Conservation (phyloP, 345 rosid species). For the Hibiscus trionum region DNA sequence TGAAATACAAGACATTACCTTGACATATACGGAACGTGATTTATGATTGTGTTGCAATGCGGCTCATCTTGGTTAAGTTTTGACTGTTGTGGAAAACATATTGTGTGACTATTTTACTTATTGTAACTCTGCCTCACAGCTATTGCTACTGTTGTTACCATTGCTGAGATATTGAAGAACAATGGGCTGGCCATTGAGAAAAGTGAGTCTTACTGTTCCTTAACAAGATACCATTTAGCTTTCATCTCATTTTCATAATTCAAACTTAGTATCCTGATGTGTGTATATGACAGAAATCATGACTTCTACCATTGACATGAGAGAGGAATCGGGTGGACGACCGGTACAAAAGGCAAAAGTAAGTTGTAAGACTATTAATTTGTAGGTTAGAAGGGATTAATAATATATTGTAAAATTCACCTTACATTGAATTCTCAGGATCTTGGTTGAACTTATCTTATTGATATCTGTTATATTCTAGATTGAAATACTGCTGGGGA, state of each 20-base stretch:
- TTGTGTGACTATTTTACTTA: not conserved
- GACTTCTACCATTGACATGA: conserved; percentile 52
- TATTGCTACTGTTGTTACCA: conserved; percentile 66
- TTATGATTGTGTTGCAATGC: no score
- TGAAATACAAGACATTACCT: no score
- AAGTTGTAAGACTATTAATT: not conserved
- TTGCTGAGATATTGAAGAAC: conserved; percentile 72
- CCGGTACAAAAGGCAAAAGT: conserved; percentile 70
- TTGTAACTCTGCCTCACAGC: conserved; percentile 25
- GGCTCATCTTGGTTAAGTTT: no score
- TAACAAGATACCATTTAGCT: not conserved
- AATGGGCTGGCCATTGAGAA: conserved; percentile 70
- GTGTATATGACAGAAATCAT: conserved; percentile 27
- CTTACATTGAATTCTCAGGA: not conserved
- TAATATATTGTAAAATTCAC: not conserved
- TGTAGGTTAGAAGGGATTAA: not conserved
- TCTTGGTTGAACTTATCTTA: not conserved
- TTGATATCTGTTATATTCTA: not conserved
- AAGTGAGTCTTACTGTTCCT: conserved; percentile 25
- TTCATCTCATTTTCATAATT: not conserved
- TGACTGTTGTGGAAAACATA: no score
- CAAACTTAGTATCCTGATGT: not conserved
- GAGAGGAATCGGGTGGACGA: conserved; percentile 50
- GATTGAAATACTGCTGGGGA: conserved; percentile 60
- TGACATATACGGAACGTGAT: no score